Evolutionary conservation across 2,329 filamentous ascomycete genomes (phyloP).

Genomic region (Cyphellophora europaea): DNA sequence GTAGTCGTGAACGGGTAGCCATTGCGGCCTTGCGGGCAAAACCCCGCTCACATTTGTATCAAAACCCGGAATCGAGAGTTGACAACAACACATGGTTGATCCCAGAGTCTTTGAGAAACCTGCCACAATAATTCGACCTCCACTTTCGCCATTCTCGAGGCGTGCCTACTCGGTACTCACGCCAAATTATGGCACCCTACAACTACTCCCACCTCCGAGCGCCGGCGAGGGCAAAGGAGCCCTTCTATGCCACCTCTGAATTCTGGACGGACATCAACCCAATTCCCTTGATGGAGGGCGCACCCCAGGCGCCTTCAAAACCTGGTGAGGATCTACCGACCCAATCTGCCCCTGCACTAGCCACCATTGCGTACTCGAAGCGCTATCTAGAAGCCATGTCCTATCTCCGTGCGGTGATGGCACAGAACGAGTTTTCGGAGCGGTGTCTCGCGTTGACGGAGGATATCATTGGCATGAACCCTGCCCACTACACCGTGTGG

Average conservation of each 20-base stretch:
- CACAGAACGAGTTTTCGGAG: conserved; percentile 69
- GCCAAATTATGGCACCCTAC: conserved; percentile 1
- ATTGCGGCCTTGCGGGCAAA: too few species aligned
- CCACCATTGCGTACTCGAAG: conserved; percentile 83
- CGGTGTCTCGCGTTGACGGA: conserved; percentile 74
- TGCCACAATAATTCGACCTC: too few species aligned
- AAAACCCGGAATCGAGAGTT: too few species aligned
- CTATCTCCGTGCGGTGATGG: conserved; percentile 92
- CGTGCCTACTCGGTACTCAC: too few species aligned
- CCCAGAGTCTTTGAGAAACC: too few species aligned
- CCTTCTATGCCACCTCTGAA: conserved; percentile 54
- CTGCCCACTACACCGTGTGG: conserved; percentile 98
- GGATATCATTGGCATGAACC: conserved; percentile 85
- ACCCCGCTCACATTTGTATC: too few species aligned
- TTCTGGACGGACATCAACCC: conserved; percentile 78
- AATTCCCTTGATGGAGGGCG: conserved; percentile 75
- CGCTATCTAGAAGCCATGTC: conserved; percentile 88
- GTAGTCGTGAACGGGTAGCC: too few species aligned
- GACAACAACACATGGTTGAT: too few species aligned
- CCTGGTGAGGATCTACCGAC: conserved; percentile 6
- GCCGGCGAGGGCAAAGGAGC: conserved; percentile 11
- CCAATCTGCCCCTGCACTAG: conserved; percentile 53
- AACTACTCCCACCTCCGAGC: conserved; percentile 1
- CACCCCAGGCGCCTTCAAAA: conserved; percentile 16
- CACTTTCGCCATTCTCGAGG: too few species aligned